A percentile compares a stretch with the other conserved stretches of the same genome.
These are phyloP conservation scores for Mortierella sp. DNA, from an alignment of 371 early-diverging fungal genomes.

Conservation along the genomic window DNA sequence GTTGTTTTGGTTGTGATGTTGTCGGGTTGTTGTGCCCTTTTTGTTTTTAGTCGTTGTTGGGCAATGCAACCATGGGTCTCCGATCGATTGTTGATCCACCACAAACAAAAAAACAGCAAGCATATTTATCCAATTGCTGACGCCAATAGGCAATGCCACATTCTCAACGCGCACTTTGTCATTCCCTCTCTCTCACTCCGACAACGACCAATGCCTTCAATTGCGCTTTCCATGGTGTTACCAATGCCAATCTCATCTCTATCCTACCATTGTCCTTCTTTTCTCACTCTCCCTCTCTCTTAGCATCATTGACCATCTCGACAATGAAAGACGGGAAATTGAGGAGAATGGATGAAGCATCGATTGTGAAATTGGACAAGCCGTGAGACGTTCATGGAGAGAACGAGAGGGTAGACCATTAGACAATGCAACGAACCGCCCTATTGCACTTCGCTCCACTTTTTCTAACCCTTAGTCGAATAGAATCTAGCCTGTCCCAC, in stretches of 20 bases:
- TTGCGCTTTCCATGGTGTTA: background rate
- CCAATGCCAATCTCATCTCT: background rate
- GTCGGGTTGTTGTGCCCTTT: background rate
- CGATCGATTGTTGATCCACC: background rate
- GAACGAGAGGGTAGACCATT: background rate
- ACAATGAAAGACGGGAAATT: background rate
- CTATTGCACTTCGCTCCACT: background rate
- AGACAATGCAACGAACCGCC: no score
- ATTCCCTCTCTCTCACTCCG: background rate
- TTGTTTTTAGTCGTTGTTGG: background rate
- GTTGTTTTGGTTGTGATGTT: background rate
- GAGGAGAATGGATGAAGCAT: background rate
- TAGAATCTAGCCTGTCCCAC: background rate
- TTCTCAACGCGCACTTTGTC: background rate
- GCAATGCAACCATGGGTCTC: conserved; percentile 1
- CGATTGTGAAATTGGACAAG: background rate
- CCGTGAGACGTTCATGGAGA: background rate
- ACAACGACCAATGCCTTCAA: background rate
- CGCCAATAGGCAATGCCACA: background rate
- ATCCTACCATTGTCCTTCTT: background rate
- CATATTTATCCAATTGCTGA: background rate
- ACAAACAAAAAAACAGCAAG: background rate
- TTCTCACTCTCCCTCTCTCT: background rate
- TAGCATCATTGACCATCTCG: background rate
- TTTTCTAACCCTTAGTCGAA: background rate